Base-by-base conservation (phyloP, 371 early-diverging fungal genomes). In the Mortierella sp. region DNA sequence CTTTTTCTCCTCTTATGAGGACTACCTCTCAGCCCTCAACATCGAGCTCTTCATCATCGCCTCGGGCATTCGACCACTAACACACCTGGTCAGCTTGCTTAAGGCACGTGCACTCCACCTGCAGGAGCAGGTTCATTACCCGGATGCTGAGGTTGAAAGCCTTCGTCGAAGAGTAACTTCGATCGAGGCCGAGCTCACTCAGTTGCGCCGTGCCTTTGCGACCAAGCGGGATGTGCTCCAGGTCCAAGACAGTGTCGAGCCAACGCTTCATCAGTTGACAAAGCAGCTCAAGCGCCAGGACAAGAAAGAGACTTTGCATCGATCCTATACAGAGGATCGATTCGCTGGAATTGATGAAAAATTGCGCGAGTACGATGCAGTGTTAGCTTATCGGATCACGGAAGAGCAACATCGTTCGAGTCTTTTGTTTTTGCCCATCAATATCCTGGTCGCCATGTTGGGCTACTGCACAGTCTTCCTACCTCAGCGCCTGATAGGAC, bases 191-290 rank as follows among this genome's bases (percentile, higher is more conserved):
- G 89, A 89, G 66, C 68, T 91, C 37, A 65, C 82, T 19, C 81
- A 74, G 45, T 71, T 90, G 66, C 85, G 87, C 57, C 82, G 84
- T 52, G 89, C 88, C 9, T 89, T 84, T 80, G 90, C 89, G 18
- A 91, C 90, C 28, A 90, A 90, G 77, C 82, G 85, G 25, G 91
- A 90, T 61, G 68, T 91, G n/a, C 58, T 65, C 26, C 88, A 89
- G 68, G 86, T 86, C 7, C 72, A 75, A 62, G 81, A 82, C 71
- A 70, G 61, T 64, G 77, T 84, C 61, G 84, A 84, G 68, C 84
- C 84, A 14, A 80, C 82, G 4, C 65, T 84, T 48, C 62, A 72
- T 21, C 88, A 87, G 59, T 69, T 90, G 37, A 74, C 86, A 58
- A 88, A 88, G 62, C 81, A 88, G 26, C 77, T 90, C 18, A 84